Conservation (phyloP, 371 early-diverging fungal species). For the Mortierella sp. region DNA sequence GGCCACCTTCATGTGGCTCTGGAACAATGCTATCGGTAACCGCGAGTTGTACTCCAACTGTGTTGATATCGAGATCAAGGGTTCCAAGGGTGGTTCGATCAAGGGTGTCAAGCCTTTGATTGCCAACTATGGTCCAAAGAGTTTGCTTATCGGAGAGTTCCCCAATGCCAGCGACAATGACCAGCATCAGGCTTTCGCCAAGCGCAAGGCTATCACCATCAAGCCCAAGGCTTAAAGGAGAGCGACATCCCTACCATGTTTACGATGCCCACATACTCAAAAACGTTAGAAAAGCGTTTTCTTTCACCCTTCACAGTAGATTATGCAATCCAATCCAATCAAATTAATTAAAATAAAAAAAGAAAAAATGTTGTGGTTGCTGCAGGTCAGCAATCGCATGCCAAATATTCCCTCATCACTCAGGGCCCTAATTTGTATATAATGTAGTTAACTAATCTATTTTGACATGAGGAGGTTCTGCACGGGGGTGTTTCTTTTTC, state of each 20-base stretch:
- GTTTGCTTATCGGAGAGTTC: slow-evolving; percentile 19
- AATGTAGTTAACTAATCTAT: no score
- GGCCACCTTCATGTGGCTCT: slow-evolving; percentile 17
- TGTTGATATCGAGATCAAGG: slow-evolving; percentile 12
- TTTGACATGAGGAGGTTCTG: no score
- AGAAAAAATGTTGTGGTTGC: no score
- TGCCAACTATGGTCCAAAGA: slow-evolving; percentile 18
- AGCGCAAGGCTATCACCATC: slow-evolving; percentile 22
- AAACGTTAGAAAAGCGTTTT: no score
- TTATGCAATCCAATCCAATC: no score
- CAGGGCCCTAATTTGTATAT: neutral
- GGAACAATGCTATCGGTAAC: slow-evolving; percentile 13
- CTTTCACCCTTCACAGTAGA: no score
- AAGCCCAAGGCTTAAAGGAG: slow-evolving; percentile 10
- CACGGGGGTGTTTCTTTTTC: no score
- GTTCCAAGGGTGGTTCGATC: slow-evolving; percentile 1
- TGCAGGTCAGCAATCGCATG: neutral
- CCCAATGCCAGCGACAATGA: slow-evolving; percentile 19
- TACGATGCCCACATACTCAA: neutral
- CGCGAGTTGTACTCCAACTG: slow-evolving; percentile 14
- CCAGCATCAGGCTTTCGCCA: slow-evolving; percentile 17
- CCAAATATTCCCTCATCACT: neutral
- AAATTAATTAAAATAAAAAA: no score
- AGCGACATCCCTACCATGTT: neutral
- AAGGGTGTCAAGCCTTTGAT: slow-evolving; percentile 9